These are phyloP conservation scores for Pseudocercospora fijiensis DNA, from an alignment of 2,329 filamentous ascomycete species.

Conservation along the genomic window DNA sequence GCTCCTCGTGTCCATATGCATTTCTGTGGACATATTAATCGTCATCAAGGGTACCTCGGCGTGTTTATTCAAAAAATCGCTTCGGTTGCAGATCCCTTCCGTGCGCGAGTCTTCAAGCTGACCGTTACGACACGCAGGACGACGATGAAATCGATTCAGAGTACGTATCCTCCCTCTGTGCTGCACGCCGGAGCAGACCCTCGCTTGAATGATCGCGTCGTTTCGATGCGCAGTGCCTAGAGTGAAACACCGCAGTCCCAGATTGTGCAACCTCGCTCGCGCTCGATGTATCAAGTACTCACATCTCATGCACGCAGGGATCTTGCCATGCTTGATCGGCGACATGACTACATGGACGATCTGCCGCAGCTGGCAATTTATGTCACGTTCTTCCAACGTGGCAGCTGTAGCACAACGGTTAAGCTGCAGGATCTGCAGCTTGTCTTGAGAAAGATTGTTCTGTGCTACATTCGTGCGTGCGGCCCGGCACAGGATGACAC, in stretches of 20 bases:
- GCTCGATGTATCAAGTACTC: neutral
- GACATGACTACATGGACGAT: neutral
- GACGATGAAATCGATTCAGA: neutral
- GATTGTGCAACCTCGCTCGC: neutral
- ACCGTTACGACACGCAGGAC: neutral
- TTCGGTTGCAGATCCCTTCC: neutral
- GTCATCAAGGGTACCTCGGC: neutral
- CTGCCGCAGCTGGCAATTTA: neutral
- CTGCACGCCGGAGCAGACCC: neutral
- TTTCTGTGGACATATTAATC: neutral
- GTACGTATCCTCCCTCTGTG: neutral
- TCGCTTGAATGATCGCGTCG: neutral
- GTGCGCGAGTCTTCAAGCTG: neutral
- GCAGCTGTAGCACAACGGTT: conserved; percentile 2
- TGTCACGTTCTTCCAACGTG: conserved; percentile 6
- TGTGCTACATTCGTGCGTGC: neutral
- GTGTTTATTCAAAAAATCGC: neutral
- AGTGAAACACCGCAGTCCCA: neutral
- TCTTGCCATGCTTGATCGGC: neutral
- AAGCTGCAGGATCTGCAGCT: conserved; percentile 3
- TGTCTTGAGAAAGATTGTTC: neutral
- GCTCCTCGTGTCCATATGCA: neutral
- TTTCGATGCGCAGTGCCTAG: neutral
- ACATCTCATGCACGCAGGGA: neutral
- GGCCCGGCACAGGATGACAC: neutral